Evolutionary conservation across 169 alveolate species (phyloP).

Genomic region (Cryptosporidium ryanae): DNA sequence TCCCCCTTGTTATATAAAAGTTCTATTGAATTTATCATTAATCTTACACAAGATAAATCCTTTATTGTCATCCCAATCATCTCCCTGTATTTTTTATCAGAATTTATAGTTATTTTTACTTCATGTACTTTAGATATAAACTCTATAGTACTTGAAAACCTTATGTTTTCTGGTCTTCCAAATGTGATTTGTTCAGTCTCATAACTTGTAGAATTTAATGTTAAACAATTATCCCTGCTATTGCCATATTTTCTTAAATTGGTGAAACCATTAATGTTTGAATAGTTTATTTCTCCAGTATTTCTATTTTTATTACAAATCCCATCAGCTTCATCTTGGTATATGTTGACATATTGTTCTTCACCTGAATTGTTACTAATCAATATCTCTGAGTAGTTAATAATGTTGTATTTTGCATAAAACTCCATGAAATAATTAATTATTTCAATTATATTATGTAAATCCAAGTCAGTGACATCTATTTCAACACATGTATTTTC

Average conservation of each 20-base stretch:
- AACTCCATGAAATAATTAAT: constrained; percentile 21
- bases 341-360: background rate
- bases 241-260: too few relatives aligned
- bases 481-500: constrained; percentile 42
- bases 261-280: background rate
- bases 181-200: too few relatives aligned
- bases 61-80: constrained; percentile 42
- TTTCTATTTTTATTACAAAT: background rate
- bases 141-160: constrained; percentile 25
- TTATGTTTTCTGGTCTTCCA: background rate
- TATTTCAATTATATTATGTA: constrained; percentile 56
- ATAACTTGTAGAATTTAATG: too few relatives aligned
- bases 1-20: background rate
- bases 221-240: too few relatives aligned
- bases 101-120: background rate
- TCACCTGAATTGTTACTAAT: constrained; percentile 2
- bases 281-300: background rate
- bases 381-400: constrained; percentile 44
- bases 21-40: background rate
- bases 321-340: too few relatives aligned
- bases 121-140: constrained; percentile 34
- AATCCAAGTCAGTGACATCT: constrained; percentile 28
- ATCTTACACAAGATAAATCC: constrained; percentile 19
- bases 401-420: constrained; percentile 35
- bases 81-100: constrained; percentile 26